phyloP scores from a whole-genome alignment of 441 rosid genomes.

The Erodium trifolium region DNA sequence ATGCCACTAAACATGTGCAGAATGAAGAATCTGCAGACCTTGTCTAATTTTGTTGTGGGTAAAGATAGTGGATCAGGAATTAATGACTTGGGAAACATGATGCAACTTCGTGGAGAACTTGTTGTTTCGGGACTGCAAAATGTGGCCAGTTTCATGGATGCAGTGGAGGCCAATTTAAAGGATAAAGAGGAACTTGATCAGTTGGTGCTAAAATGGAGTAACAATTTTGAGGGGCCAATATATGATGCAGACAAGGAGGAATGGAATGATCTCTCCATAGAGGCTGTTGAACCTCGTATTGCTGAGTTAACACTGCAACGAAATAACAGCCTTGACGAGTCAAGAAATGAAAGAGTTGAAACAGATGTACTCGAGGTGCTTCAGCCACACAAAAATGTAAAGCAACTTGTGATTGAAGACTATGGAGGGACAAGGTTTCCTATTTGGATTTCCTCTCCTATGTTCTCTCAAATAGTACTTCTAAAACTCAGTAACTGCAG shows the following conservation, averaged over 20 bases:
- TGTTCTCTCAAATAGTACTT: slow-evolving; percentile 21
- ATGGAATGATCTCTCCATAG: slow-evolving; percentile 10
- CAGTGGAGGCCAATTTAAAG: slow-evolving; percentile 30
- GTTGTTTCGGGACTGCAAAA: slow-evolving; percentile 26
- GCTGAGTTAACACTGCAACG: slow-evolving; percentile 5
- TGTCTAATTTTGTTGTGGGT: slow-evolving; percentile 28
- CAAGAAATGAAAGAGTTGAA: slow-evolving; percentile 18
- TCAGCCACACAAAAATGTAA: slow-evolving; percentile 19
- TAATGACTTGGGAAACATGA: slow-evolving; percentile 24
- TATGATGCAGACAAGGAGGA: slow-evolving; percentile 22
- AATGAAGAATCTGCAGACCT: slow-evolving; percentile 25
- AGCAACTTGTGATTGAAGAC: slow-evolving; percentile 14
- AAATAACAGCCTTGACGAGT: neutral
- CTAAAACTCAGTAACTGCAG: slow-evolving; percentile 21
- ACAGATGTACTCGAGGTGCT: slow-evolving; percentile 21
- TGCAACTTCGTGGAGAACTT: slow-evolving; percentile 23
- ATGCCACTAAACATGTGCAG: slow-evolving; percentile 34
- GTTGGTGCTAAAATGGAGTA: slow-evolving; percentile 28
- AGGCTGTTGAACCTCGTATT: slow-evolving; percentile 17
- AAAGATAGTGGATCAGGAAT: slow-evolving; percentile 22
- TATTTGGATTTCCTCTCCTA: slow-evolving; percentile 27
- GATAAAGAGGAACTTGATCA: slow-evolving; percentile 20
- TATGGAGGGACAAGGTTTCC: slow-evolving; percentile 34
- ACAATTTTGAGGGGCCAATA: slow-evolving; percentile 12
- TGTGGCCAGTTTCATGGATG: slow-evolving; percentile 21